These are phyloP conservation scores for Penstemon eatonii DNA, from an alignment of 257 asterid species.

Conservation along the genomic window DNA sequence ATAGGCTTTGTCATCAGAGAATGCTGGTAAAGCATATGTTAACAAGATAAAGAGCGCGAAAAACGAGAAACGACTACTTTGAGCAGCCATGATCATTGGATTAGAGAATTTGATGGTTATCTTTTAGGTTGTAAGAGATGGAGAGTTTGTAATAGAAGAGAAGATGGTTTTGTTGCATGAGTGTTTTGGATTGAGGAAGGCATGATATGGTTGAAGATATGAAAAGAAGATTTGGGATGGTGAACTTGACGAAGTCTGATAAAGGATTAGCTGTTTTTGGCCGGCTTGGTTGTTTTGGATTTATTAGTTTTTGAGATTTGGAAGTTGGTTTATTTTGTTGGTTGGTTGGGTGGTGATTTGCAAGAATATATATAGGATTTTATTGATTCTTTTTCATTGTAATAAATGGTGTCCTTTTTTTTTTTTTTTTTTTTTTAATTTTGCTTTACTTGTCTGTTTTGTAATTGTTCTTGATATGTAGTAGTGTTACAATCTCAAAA, in stretches of 20 bases:
- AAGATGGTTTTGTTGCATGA: not conserved
- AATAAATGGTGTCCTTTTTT: not conserved
- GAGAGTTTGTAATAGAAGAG: slow-evolving; percentile 9
- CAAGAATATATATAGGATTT: not conserved
- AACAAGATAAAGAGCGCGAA: slow-evolving; percentile 21
- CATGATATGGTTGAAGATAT: slow-evolving; percentile 34
- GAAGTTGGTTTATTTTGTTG: not conserved
- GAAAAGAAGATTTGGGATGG: slow-evolving; percentile 27
- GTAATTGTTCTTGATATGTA: not conserved
- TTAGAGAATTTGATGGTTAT: not conserved
- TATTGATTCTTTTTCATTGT: not conserved
- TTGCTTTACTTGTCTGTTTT: not conserved
- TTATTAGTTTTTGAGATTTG: not conserved
- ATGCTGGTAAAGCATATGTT: not conserved
- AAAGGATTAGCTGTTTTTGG: slow-evolving; percentile 37
- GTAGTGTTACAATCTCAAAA: no score
- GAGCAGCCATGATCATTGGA: slow-evolving; percentile 9
- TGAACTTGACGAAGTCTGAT: slow-evolving; percentile 38
- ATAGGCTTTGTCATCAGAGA: slow-evolving; percentile 23
- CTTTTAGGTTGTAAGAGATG: not conserved
- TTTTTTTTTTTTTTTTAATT: not conserved
- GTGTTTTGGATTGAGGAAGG: slow-evolving; percentile 24
- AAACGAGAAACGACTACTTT: slow-evolving; percentile 11
- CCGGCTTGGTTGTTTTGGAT: slow-evolving; percentile 35
- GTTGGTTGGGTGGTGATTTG: not conserved